Evolutionary conservation across 139 green algal genomes (phyloP).

Genomic region (Klebsormidium nitens): DNA sequence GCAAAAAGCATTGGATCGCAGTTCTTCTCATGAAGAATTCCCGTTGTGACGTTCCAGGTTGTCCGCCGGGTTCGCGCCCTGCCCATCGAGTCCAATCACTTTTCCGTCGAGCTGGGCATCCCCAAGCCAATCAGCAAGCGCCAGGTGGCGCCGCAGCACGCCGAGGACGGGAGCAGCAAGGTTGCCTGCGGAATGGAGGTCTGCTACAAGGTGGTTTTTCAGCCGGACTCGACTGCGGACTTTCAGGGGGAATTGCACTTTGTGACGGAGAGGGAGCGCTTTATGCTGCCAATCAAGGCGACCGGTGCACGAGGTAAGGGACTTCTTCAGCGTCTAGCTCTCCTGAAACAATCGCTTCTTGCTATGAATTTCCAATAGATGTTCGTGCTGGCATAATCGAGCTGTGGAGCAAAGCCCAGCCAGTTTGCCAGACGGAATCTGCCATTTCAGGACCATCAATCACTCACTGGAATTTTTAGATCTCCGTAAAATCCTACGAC

Average conservation of each 20-base stretch:
- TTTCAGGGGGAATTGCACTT: conserved; percentile 61
- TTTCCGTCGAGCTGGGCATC: conserved; percentile 25
- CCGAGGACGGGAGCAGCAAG: conserved; percentile 43
- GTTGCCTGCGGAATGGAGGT: conserved; percentile 74
- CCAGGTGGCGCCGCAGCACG: conserved; percentile 3
- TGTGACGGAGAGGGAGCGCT: conserved; percentile 74
- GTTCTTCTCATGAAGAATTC: too few species aligned
- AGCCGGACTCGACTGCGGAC: conserved; percentile 45
- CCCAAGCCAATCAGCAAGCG: conserved; percentile 8
- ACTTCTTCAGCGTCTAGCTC: too few species aligned
- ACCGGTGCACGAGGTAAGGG: conserved; percentile 3
- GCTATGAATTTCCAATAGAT: too few species aligned
- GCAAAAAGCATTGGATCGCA: too few species aligned
- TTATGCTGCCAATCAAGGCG: conserved; percentile 61
- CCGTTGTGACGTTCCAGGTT: too few species aligned
- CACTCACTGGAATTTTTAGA: too few species aligned
- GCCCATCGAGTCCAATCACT: conserved; percentile 35
- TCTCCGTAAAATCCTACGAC: too few species aligned
- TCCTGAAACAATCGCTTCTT: too few species aligned
- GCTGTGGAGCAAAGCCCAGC: too few species aligned
- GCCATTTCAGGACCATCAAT: too few species aligned
- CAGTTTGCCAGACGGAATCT: too few species aligned
- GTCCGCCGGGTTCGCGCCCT: conserved; percentile 51
- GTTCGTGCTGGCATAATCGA: too few species aligned
- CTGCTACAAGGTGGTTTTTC: conserved; percentile 56